phyloP scores from a whole-genome alignment of 2,329 filamentous ascomycete genomes.

The Ophiostoma novo-ulmi region DNA sequence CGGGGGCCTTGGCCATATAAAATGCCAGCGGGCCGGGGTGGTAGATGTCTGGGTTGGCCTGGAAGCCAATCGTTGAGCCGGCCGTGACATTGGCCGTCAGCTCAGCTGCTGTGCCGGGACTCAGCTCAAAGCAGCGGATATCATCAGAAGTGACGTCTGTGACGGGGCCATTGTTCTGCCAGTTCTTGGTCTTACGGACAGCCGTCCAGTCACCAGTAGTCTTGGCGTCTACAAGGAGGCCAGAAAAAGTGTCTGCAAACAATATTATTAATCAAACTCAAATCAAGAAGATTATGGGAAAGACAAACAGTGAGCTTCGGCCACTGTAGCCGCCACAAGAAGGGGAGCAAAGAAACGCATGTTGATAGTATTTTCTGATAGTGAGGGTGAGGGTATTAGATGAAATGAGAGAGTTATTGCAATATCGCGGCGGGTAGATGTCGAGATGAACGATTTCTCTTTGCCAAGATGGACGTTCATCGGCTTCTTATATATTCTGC shows the following conservation, averaged over 20 bases:
- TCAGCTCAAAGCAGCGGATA: conserved; percentile 33
- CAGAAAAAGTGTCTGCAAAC: conserved; percentile 28
- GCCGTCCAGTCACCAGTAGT: conserved; percentile 31
- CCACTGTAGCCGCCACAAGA: background rate
- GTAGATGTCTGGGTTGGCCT: conserved; percentile 36
- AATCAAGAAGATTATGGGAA: background rate
- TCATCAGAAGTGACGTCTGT: conserved; percentile 31
- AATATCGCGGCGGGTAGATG: background rate
- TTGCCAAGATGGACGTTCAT: background rate
- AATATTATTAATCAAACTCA: background rate
- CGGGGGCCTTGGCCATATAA: conserved; percentile 38
- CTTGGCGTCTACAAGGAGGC: conserved; percentile 25
- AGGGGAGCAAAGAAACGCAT: background rate
- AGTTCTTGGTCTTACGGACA: conserved; percentile 36
- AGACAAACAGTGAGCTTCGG: background rate
- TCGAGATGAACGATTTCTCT: background rate
- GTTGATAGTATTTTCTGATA: background rate
- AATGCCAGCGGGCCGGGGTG: conserved; percentile 39
- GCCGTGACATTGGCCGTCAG: conserved; percentile 37
- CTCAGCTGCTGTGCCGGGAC: conserved; percentile 29
- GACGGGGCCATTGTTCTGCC: conserved; percentile 34
- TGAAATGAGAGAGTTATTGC: background rate
- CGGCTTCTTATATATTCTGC: background rate
- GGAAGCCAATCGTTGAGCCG: conserved; percentile 39
- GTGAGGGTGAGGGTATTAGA: background rate